Evolutionary conservation across 805 yeast species (phyloP).

Genomic region (Suhomyces tanzawaensis): DNA sequence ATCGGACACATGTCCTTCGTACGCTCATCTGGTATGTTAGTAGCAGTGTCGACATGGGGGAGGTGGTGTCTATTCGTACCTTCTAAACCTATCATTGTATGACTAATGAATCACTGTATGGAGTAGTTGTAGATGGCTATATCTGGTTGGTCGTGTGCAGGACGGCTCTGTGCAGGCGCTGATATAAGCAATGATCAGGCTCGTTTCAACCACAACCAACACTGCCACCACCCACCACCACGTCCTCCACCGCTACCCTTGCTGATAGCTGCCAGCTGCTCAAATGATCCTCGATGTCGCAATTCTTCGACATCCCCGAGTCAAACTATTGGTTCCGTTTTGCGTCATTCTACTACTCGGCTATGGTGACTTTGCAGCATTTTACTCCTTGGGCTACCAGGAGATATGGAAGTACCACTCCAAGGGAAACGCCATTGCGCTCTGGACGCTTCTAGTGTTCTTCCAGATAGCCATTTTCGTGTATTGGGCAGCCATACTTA

Average conservation of each 20-base stretch:
- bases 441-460: constrained; percentile 33
- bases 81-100: not conserved
- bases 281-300: constrained; percentile 10
- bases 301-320: constrained; percentile 10
- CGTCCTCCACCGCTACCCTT: no score
- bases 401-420: constrained; percentile 30
- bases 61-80: not conserved
- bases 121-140: no score
- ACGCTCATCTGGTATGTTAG: constrained; percentile 39
- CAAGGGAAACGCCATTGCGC: constrained; percentile 31
- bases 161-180: no score
- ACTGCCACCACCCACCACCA: no score
- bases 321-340: constrained; percentile 26
- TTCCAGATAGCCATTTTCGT: constrained; percentile 21
- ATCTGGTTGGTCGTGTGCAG: no score
- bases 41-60: not conserved
- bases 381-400: constrained; percentile 45
- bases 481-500: constrained; percentile 46
- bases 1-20: constrained; percentile 90
- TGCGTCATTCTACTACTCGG: constrained; percentile 28
- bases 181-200: no score
- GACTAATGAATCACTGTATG: no score
- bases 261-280: no score
- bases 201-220: no score
- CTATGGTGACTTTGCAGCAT: constrained; percentile 43